Conservation (phyloP, 2,329 filamentous ascomycete species). For the Thelonectria rubi region DNA sequence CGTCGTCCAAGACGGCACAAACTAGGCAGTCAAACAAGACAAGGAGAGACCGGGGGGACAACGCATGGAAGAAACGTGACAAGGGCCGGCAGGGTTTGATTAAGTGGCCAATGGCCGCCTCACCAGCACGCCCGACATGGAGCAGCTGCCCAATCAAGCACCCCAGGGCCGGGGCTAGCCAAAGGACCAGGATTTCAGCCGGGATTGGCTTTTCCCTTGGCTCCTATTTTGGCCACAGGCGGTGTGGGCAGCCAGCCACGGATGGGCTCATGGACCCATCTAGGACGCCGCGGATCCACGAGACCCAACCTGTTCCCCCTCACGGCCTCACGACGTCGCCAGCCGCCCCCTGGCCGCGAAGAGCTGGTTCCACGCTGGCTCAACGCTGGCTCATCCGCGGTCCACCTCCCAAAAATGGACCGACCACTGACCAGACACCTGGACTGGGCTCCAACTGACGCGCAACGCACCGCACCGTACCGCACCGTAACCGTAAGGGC, state of each 20-base stretch:
- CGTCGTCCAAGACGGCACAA: slow-evolving; percentile 11
- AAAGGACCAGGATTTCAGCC: slow-evolving; percentile 51
- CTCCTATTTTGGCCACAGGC: slow-evolving; percentile 47
- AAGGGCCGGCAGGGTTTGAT: slow-evolving; percentile 59
- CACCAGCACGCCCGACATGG: slow-evolving; percentile 52
- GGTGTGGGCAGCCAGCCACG: slow-evolving; percentile 43
- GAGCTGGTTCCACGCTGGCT: slow-evolving; percentile 16
- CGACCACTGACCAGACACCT: slow-evolving; percentile 33
- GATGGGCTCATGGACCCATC: slow-evolving; percentile 32
- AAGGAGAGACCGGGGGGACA: slow-evolving; percentile 49
- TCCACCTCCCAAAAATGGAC: slow-evolving; percentile 37
- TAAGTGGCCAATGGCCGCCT: slow-evolving; percentile 60
- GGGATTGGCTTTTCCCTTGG: slow-evolving; percentile 46
- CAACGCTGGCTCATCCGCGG: slow-evolving; percentile 24
- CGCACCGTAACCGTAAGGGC: slow-evolving; percentile 8
- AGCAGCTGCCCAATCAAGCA: slow-evolving; percentile 61
- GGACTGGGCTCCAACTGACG: slow-evolving; percentile 36
- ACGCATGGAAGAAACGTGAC: slow-evolving; percentile 63
- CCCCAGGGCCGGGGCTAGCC: slow-evolving; percentile 57
- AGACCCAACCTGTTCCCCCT: slow-evolving; percentile 9
- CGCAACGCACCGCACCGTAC: slow-evolving; percentile 35
- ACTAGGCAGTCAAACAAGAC: slow-evolving; percentile 21
- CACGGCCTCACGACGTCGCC: slow-evolving; percentile 1
- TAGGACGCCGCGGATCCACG: slow-evolving; percentile 16
- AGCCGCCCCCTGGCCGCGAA: slow-evolving; percentile 21